Conservation (phyloP, 805 yeast genomes). For the Wickerhamomyces xylosicus region DNA sequence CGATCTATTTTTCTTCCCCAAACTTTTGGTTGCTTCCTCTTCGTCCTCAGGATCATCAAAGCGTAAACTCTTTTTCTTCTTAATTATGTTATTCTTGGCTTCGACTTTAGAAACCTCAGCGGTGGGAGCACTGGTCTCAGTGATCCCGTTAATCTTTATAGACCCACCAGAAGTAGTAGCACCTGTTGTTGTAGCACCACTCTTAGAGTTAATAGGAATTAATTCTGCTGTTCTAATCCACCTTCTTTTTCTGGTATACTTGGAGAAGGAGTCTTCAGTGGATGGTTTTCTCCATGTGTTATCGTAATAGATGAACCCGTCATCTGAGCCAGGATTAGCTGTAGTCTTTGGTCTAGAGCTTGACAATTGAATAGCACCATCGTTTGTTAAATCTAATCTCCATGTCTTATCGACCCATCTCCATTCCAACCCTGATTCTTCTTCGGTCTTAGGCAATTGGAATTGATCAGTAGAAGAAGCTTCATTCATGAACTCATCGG, state of each 20-base stretch:
- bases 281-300: slow-evolving; percentile 92
- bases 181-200: slow-evolving; percentile 5
- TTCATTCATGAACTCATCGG: slow-evolving; percentile 90
- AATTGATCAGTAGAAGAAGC: slow-evolving; percentile 68
- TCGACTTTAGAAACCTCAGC: slow-evolving; percentile 15
- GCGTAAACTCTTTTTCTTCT: slow-evolving; percentile 31
- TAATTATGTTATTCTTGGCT: slow-evolving; percentile 9
- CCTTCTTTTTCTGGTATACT: slow-evolving; percentile 88
- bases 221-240: slow-evolving; percentile 95
- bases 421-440: slow-evolving; percentile 69
- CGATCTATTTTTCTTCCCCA: slow-evolving; percentile 3
- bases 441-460: slow-evolving; percentile 68
- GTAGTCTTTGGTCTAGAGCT: slow-evolving; percentile 41
- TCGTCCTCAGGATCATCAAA: slow-evolving; percentile 28
- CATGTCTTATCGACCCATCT: slow-evolving; percentile 91
- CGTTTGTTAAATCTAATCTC: slow-evolving; percentile 83
- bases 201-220: slow-evolving; percentile 26
- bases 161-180: neutral
- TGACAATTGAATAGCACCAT: slow-evolving; percentile 69
- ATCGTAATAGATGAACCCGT: slow-evolving; percentile 83
- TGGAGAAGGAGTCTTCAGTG: slow-evolving; percentile 78
- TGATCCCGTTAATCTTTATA: neutral
- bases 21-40: slow-evolving; percentile 15
- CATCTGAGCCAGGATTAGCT: slow-evolving; percentile 68
- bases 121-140: slow-evolving; percentile 8